Evolutionary conservation across 2,329 filamentous ascomycete genomes (phyloP).

Genomic region (Beauveria sp.): DNA sequence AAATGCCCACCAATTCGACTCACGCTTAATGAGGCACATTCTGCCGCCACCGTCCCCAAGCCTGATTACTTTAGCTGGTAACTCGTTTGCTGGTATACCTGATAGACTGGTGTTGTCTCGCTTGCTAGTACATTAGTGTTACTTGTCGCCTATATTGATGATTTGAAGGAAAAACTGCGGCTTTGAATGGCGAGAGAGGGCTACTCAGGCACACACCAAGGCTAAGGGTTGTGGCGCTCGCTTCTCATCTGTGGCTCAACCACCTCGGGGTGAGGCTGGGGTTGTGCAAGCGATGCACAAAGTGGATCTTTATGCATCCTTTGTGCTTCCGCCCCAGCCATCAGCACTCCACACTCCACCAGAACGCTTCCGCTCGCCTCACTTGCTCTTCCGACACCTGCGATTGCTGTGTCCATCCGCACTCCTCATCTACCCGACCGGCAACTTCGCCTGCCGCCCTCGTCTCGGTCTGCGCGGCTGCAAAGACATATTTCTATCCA

Average conservation of each 20-base stretch:
- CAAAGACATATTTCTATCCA: not conserved
- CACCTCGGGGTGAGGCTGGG: not conserved
- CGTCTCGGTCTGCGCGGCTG: not conserved
- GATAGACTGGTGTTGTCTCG: not conserved
- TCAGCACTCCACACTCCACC: not conserved
- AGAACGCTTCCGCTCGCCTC: not conserved
- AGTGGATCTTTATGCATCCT: not conserved
- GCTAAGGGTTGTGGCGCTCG: not conserved
- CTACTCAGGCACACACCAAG: too few relatives aligned
- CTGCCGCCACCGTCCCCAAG: not conserved
- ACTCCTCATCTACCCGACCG: not conserved
- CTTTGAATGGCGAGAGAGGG: too few relatives aligned
- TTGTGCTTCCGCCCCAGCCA: not conserved
- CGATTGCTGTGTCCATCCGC: not conserved
- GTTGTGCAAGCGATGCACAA: slow-evolving; percentile 1
- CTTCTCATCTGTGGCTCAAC: not conserved
- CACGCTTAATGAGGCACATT: not conserved
- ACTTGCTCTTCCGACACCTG: not conserved
- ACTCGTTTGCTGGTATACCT: not conserved
- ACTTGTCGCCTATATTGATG: not conserved
- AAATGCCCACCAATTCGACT: not conserved
- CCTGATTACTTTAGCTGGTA: not conserved
- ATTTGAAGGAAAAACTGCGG: not conserved
- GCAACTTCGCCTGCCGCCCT: not conserved
- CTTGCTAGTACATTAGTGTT: not conserved